Evolutionary conservation across 1,139 yeast genomes (phyloP).

Genomic region (Yamadazyma blattariae): DNA sequence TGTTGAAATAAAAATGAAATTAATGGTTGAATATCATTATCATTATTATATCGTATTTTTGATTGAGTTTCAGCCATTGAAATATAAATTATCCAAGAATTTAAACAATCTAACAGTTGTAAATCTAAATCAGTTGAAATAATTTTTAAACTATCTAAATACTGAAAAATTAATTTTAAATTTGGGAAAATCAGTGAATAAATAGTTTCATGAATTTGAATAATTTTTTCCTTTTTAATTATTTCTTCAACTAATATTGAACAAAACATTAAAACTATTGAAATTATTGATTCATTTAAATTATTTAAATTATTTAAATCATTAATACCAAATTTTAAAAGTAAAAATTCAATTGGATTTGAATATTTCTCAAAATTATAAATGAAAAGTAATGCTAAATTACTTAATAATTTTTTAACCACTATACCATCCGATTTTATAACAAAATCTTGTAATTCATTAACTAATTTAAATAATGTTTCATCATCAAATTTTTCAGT

Average conservation of each 20-base stretch:
- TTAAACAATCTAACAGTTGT: conserved; percentile 28
- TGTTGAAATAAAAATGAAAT: conserved; percentile 20
- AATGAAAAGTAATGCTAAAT: conserved; percentile 50
- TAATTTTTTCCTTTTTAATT: conserved; percentile 27
- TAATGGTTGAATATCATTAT: conserved; percentile 17
- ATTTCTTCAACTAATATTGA: conserved; percentile 59
- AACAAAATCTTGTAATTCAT: conserved; percentile 10
- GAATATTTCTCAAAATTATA: conserved; percentile 21
- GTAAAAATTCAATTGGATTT: conserved; percentile 11
- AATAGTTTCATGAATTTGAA: conserved; percentile 28
- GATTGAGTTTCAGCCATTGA: conserved; percentile 35
- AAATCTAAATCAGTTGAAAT: conserved; percentile 14
- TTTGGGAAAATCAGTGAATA: conserved; percentile 23
- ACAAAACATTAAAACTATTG: conserved; percentile 27
- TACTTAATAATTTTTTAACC: conserved; percentile 42
- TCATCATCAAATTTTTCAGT: conserved; percentile 12
- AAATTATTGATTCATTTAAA: conserved; percentile 5
- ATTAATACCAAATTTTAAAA: background rate
- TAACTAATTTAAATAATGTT: conserved; percentile 7
- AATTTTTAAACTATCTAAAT: conserved; percentile 1
- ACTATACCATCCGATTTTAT: conserved; percentile 19
- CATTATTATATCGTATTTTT: conserved; percentile 26
- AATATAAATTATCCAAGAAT: conserved; percentile 33
- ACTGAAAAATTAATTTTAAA: conserved; percentile 6
- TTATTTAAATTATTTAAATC: background rate